These are phyloP conservation scores for Flaveria robusta DNA, from an alignment of 129 eudicot genomes.

Conservation along the genomic window DNA sequence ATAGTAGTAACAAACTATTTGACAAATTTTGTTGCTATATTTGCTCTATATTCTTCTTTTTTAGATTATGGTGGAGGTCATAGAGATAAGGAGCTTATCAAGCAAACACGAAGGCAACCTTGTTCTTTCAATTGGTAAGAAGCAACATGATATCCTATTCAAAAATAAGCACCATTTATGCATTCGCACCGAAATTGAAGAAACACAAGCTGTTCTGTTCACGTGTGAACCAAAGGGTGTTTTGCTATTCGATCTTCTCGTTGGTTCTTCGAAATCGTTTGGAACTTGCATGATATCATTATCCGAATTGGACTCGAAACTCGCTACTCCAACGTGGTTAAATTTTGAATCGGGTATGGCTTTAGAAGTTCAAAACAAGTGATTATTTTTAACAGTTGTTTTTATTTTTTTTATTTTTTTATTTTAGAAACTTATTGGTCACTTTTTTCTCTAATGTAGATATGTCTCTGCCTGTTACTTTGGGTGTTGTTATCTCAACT, in stretches of 20 bases:
- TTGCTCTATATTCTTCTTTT: neutral
- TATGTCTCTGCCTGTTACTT: slow-evolving; percentile 15
- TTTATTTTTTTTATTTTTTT: no score
- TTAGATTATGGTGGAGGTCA: slow-evolving; percentile 35
- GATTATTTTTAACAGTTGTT: neutral
- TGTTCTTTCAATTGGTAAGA: slow-evolving; percentile 28
- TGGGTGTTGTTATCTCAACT: slow-evolving; percentile 27
- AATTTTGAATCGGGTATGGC: slow-evolving; percentile 27
- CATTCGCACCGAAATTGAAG: slow-evolving; percentile 8
- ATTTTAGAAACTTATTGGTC: neutral
- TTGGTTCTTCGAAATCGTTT: slow-evolving; percentile 13
- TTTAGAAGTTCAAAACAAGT: neutral
- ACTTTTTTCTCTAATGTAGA: slow-evolving; percentile 5
- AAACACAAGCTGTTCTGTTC: slow-evolving; percentile 35
- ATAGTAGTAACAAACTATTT: no score
- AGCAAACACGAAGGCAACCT: slow-evolving; percentile 25
- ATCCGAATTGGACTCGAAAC: slow-evolving; percentile 18
- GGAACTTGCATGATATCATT: slow-evolving; percentile 27
- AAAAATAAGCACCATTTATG: slow-evolving; percentile 8
- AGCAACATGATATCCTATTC: slow-evolving; percentile 28
- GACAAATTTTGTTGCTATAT: neutral
- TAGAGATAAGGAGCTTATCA: slow-evolving; percentile 27
- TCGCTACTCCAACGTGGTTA: slow-evolving; percentile 23
- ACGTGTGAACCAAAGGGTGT: slow-evolving; percentile 37
- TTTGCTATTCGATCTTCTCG: slow-evolving; percentile 28